These are phyloP conservation scores for Clonostachys sp. DNA, from an alignment of 2,329 filamentous ascomycete species.

Conservation along the genomic window DNA sequence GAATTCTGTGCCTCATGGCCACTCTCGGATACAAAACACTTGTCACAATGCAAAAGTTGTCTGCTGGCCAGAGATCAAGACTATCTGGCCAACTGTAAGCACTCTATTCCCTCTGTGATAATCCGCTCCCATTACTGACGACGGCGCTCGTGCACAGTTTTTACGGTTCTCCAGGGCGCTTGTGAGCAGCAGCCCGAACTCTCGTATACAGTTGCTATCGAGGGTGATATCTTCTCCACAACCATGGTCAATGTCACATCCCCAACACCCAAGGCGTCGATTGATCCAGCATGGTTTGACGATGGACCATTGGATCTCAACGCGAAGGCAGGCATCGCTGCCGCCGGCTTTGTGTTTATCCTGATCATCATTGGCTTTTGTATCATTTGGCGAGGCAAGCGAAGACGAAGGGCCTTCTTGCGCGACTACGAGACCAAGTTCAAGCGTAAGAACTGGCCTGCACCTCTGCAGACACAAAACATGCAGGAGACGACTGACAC, in stretches of 20 bases:
- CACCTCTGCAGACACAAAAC: slow-evolving; percentile 1
- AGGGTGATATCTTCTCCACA: slow-evolving; percentile 48
- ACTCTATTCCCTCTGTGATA: not conserved
- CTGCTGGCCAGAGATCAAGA: slow-evolving; percentile 27
- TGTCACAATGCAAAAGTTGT: slow-evolving; percentile 39
- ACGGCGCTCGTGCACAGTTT: slow-evolving; percentile 20
- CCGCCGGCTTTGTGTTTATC: slow-evolving; percentile 42
- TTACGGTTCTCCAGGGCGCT: slow-evolving; percentile 48
- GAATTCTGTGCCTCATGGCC: slow-evolving; percentile 51
- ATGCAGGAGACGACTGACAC: slow-evolving; percentile 10
- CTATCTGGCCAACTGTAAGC: slow-evolving; percentile 51
- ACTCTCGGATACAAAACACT: slow-evolving; percentile 25
- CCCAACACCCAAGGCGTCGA: slow-evolving; percentile 33
- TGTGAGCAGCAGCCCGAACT: slow-evolving; percentile 46
- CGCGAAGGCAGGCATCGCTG: slow-evolving; percentile 53
- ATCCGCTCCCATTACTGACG: not conserved
- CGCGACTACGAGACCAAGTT: slow-evolving; percentile 34
- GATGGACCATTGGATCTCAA: slow-evolving; percentile 44
- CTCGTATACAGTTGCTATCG: slow-evolving; percentile 41
- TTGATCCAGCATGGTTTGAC: slow-evolving; percentile 32
- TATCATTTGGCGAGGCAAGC: slow-evolving; percentile 52
- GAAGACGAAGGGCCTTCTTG: slow-evolving; percentile 47
- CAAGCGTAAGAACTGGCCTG: slow-evolving; percentile 14
- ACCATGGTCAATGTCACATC: slow-evolving; percentile 42
- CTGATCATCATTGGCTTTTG: slow-evolving; percentile 43